These are phyloP conservation scores for Rachicladosporium sp. DNA, from an alignment of 2,329 filamentous ascomycete genomes.

Conservation along the genomic window DNA sequence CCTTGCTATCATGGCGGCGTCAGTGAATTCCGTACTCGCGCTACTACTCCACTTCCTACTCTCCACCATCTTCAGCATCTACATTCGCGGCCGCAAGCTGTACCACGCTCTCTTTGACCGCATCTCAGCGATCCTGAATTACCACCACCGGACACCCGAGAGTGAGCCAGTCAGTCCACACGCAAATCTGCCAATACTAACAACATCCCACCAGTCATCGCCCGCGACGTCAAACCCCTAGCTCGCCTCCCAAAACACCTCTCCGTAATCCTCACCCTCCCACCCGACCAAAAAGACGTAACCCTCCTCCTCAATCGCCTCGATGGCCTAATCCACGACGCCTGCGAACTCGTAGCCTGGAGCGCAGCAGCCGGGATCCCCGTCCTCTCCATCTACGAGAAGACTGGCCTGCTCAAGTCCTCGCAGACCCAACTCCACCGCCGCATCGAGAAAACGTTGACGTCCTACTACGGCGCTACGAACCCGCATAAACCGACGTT, in stretches of 20 bases:
- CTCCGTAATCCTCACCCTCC: conserved; percentile 69
- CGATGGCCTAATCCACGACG: conserved; percentile 77
- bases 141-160: conserved; percentile 91
- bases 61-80: conserved; percentile 70
- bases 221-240: conserved; percentile 67
- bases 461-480: conserved; percentile 68
- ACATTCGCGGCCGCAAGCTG: conserved; percentile 67
- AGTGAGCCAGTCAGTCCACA: conserved; percentile 15
- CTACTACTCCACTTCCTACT: conserved; percentile 47
- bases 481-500: conserved; percentile 53
- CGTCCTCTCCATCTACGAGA: conserved; percentile 81
- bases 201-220: conserved; percentile 44
- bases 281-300: conserved; percentile 59
- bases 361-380: conserved; percentile 81
- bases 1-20: too few species aligned
- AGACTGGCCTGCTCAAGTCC: conserved; percentile 81
- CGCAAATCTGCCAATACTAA: background rate
- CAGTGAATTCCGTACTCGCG: conserved; percentile 1
- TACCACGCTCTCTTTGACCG: conserved; percentile 70
- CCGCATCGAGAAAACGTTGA: conserved; percentile 65
- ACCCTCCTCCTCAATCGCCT: conserved; percentile 28
- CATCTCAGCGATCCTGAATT: conserved; percentile 70
- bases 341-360: conserved; percentile 87
- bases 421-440: conserved; percentile 78
- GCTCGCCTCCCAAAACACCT: conserved; percentile 69